Percentiles rank a stretch among this genome's conserved stretches.
These are phyloP conservation scores for Boletus fagicola DNA, from an alignment of 768 basidiomycete genomes.

Conservation along the genomic window DNA sequence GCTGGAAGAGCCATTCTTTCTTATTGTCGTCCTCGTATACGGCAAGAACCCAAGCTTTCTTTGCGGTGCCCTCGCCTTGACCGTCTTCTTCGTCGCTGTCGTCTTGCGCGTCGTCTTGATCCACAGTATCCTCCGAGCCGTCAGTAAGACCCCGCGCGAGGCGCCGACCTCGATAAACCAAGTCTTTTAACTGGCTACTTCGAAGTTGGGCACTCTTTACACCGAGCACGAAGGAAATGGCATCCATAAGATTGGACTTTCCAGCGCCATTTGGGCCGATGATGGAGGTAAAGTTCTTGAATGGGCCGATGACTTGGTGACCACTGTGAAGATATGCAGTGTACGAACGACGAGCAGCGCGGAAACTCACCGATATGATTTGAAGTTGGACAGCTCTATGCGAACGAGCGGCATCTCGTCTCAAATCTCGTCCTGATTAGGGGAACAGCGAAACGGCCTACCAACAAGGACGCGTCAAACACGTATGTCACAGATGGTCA, in stretches of 20 bases:
- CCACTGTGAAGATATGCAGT: conserved; percentile 42
- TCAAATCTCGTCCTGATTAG: conserved; percentile 16
- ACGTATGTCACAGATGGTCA: conserved; percentile 27
- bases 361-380: conserved; percentile 74
- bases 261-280: conserved; percentile 99
- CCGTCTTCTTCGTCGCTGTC: conserved; percentile 43
- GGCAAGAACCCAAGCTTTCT: conserved; percentile 94
- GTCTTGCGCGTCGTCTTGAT: conserved; percentile 51
- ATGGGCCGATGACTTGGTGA: conserved; percentile 86
- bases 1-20: conserved; percentile 87
- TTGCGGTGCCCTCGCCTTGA: conserved; percentile 79
- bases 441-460: conserved; percentile 12
- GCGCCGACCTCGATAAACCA: conserved; percentile 89
- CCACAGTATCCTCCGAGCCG: conserved; percentile 42
- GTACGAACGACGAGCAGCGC: neutral
- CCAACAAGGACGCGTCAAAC: conserved; percentile 27
- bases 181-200: conserved; percentile 90
- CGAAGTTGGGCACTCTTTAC: conserved; percentile 92
- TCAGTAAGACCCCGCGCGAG: conserved; percentile 51
- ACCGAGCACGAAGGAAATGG: conserved; percentile 97
- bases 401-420: conserved; percentile 75
- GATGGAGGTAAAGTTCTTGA: conserved; percentile 90
- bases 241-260: conserved; percentile 99
- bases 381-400: conserved; percentile 95
- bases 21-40: conserved; percentile 74